phyloP scores from a whole-genome alignment of 75 land plant species.

The Ceratopteris richardii region DNA sequence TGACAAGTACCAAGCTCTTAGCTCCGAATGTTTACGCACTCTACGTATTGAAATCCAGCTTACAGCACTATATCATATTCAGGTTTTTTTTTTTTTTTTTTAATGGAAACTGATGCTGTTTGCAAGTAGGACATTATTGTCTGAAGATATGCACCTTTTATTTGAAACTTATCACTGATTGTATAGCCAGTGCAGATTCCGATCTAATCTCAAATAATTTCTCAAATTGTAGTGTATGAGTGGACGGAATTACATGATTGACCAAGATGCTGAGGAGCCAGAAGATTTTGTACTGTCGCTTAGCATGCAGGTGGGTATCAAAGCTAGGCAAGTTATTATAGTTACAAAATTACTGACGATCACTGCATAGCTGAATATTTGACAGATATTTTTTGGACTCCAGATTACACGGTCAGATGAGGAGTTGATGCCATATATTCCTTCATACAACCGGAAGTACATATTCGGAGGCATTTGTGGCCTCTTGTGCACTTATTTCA shows the following conservation, averaged over 20 bases:
- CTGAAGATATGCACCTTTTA: no score
- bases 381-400: not conserved
- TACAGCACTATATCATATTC: conserved; percentile 79
- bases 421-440: conserved; percentile 83
- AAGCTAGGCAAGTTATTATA: not conserved
- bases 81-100: conserved; percentile 40
- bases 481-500: conserved; percentile 66
- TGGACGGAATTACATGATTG: conserved; percentile 58
- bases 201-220: not conserved
- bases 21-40: conserved; percentile 88
- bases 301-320: conserved; percentile 68
- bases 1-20: conserved; percentile 67
- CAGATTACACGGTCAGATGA: conserved; percentile 96
- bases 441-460: conserved; percentile 66
- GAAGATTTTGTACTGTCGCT: conserved; percentile 93
- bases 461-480: conserved; percentile 94
- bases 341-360: not conserved
- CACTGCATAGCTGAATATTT: not conserved
- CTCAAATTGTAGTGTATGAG: conserved; percentile 49
- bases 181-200: not conserved
- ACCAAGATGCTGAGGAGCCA: conserved; percentile 99
- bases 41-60: conserved; percentile 94
- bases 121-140: not conserved
- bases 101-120: not conserved
- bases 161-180: not conserved